Percentiles rank a stretch among this genome's conserved stretches.
Evolutionary conservation across 352 stramenopile species (phyloP).

Genomic region (Pythium oligandrum): DNA sequence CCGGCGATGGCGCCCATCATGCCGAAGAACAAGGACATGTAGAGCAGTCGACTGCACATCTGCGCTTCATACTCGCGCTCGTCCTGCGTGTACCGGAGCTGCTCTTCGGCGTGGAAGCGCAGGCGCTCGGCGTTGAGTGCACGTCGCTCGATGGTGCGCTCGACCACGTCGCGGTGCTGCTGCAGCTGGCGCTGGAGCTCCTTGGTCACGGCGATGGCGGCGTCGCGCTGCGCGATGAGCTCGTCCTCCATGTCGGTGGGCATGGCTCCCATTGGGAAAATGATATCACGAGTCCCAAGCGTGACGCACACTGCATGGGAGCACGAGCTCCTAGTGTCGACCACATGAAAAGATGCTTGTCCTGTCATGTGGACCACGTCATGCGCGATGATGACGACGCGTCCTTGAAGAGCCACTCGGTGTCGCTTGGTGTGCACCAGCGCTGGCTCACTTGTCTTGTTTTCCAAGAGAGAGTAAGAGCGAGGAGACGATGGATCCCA

Average conservation of each 20-base stretch:
- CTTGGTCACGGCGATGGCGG: slow-evolving; percentile 68
- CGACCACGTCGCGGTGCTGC: slow-evolving; percentile 36
- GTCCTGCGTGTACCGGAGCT: slow-evolving; percentile 34
- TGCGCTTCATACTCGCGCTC: slow-evolving; percentile 47
- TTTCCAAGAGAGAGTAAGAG: not conserved
- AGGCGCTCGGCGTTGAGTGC: slow-evolving; percentile 64
- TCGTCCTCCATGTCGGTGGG: slow-evolving; percentile 55
- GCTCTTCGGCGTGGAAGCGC: slow-evolving; percentile 57
- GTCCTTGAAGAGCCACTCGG: too few relatives aligned
- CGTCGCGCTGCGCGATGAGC: slow-evolving; percentile 66
- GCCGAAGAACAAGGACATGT: slow-evolving; percentile 46
- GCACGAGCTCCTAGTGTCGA: too few relatives aligned
- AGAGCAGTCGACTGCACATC: slow-evolving; percentile 42
- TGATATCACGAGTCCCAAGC: too few relatives aligned
- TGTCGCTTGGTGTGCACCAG: too few relatives aligned
- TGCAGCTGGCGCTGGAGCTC: slow-evolving; percentile 68
- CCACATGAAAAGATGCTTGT: too few relatives aligned
- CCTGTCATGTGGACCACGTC: too few relatives aligned
- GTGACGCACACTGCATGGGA: too few relatives aligned
- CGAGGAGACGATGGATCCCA: slow-evolving; percentile 42
- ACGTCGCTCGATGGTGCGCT: slow-evolving; percentile 57
- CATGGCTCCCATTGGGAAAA: not conserved
- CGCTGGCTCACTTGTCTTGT: too few relatives aligned
- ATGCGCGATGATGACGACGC: too few relatives aligned
- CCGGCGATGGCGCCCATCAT: slow-evolving; percentile 44